Evolutionary conservation across 805 yeast genomes (phyloP).

Genomic region (Hanseniaspora clermontiae): DNA sequence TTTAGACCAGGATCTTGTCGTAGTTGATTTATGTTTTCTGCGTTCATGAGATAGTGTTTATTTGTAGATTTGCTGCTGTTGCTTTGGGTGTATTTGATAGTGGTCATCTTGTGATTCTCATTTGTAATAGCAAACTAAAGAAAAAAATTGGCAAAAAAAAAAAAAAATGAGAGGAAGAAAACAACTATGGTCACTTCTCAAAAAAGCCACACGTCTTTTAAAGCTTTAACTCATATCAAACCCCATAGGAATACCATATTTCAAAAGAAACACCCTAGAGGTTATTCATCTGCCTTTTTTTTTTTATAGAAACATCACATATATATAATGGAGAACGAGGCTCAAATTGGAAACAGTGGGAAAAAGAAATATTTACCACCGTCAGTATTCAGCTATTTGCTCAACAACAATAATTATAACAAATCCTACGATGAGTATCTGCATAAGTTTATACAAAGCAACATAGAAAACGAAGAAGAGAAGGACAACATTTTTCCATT

Average conservation of each 20-base stretch:
- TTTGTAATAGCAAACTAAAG: not conserved
- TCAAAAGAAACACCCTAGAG: no score
- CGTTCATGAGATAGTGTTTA: not conserved
- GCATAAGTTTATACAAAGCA: conserved; percentile 2
- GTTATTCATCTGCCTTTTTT: no score
- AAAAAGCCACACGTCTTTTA: not conserved
- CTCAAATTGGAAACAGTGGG: no score
- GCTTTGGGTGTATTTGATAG: not conserved
- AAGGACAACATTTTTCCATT: conserved; percentile 2
- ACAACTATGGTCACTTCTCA: not conserved
- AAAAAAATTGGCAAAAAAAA: no score
- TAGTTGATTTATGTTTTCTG: not conserved
- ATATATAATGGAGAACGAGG: no score
- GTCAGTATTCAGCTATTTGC: conserved; percentile 1
- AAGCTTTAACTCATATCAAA: no score
- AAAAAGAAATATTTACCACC: conserved; percentile 2
- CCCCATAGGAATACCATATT: no score
- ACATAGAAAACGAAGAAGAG: not conserved
- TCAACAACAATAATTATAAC: not conserved
- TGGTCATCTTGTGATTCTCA: not conserved
- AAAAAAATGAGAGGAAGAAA: not conserved
- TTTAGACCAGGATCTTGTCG: not conserved
- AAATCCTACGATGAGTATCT: conserved; percentile 9
- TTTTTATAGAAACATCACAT: no score
- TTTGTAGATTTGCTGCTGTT: not conserved